A percentile compares a stretch with the other conserved stretches of the same genome.
phyloP scores from a whole-genome alignment of 2,329 filamentous ascomycete genomes.

The Pseudogymnoascus pannorum region DNA sequence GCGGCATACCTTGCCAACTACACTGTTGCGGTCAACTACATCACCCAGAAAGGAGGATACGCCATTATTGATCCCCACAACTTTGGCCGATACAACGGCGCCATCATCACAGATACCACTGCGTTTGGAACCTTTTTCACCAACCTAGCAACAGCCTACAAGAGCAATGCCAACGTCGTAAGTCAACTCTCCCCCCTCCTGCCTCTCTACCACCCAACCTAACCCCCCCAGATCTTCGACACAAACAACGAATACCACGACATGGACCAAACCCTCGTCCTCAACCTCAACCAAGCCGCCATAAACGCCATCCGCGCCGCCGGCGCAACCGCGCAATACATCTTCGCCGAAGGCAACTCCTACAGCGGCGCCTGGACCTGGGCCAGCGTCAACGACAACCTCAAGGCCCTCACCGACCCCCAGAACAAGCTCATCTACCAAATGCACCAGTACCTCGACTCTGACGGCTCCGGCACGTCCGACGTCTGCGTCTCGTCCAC shows the following conservation, averaged over 20 bases:
- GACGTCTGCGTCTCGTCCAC: conserved; percentile 43
- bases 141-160: conserved; percentile 33
- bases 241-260: conserved; percentile 41
- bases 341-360: conserved; percentile 51
- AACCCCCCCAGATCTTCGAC: conserved; percentile 28
- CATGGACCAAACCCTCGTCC: conserved; percentile 34
- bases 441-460: conserved; percentile 57
- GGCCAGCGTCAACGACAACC: conserved; percentile 36
- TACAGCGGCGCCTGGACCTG: conserved; percentile 43
- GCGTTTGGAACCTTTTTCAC: conserved; percentile 37
- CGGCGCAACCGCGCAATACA: conserved; percentile 44
- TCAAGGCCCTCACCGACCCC: conserved; percentile 44
- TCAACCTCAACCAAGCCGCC: conserved; percentile 38
- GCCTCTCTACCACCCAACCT: conserved; percentile 26
- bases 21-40: conserved; percentile 34
- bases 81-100: conserved; percentile 41
- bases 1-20: conserved; percentile 36
- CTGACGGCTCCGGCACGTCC: conserved; percentile 45
- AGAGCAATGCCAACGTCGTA: conserved; percentile 32
- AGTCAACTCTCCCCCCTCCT: conserved; percentile 25
- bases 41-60: conserved; percentile 37
- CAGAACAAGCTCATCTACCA: conserved; percentile 49
- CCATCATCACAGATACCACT: conserved; percentile 30
- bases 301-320: conserved; percentile 37
- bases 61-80: conserved; percentile 45